Base-by-base conservation (phyloP, 169 alveolate genomes). In the Miamiensis avidus region DNA sequence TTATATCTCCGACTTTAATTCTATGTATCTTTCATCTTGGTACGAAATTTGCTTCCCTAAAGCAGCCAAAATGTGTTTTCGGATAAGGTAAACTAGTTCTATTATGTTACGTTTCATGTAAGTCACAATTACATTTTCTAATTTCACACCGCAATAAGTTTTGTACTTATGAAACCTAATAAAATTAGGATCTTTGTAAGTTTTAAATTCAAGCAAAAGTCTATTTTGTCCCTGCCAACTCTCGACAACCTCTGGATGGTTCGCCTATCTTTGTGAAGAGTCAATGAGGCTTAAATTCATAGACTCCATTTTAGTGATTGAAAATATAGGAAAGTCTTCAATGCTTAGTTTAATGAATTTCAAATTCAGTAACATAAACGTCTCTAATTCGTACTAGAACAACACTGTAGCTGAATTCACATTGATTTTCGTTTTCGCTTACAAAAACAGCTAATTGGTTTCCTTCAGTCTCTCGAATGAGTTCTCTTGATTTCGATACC, bases 81-180 rank as follows among this genome's bases (percentile, higher is more conserved):
- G 72, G 6, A 82, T 25, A 34, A 73, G 74, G 34, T 73, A 73
- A 32, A 73, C 31, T 28, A 82, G 33, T 33, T 82, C 87, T 74
- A 74, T 82, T 20, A 76, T 73, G 25, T 31, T 82, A 29, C 87
- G 72, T 25, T 82, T 73, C 20, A 82, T 28, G 74, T 74, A 82
- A 27, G 65, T 81, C n/a, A 82, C 32, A 26, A 33, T 34, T 4
- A 81, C 81, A 25, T 64, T 75, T 30, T 82, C 6, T 28, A 82
- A 33, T 74, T 81, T 73, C 16, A 82, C 65, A 15, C 87, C 87
- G 74, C 87, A 82, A 82, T 74, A 82, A 15, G 87, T 74, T 31
- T 75, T 31, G 29, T 75, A 82, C 69, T 82, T 73, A 6, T 75
- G 74, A 29, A 82, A 74, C 34, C 31, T 75, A 0, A 82, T 82